Evolutionary conservation across 148 eudicot species (phyloP).

Genomic region (Rhododendron mucronatum): DNA sequence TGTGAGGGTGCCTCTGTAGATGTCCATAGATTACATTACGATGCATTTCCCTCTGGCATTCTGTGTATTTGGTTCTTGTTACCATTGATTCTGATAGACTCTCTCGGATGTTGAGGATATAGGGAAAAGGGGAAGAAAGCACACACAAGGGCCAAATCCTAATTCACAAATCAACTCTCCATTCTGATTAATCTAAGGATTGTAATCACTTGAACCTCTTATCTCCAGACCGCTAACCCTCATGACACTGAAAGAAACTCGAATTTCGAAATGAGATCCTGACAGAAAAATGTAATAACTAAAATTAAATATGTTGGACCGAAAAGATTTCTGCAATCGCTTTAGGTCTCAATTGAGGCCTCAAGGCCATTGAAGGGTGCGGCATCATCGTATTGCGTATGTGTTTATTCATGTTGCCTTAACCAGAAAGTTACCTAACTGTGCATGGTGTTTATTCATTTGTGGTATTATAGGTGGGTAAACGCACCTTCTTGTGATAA

Average conservation of each 20-base stretch:
- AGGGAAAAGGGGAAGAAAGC: neutral
- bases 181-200: neutral
- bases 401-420: neutral
- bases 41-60: neutral
- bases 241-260: neutral
- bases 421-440: neutral
- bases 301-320: neutral
- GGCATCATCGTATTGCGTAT: neutral
- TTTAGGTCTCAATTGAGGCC: neutral
- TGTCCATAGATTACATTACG: neutral
- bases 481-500: constrained; percentile 76
- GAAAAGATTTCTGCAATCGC: neutral
- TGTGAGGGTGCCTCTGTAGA: neutral
- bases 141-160: neutral
- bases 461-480: constrained; percentile 66
- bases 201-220: neutral
- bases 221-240: neutral
- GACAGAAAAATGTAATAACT: neutral
- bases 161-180: neutral
- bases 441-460: constrained; percentile 2
- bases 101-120: neutral
- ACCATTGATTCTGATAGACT: neutral
- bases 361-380: neutral
- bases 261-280: neutral
- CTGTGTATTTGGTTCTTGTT: neutral